A percentile compares a stretch with the other conserved stretches of the same genome.
phyloP scores from a whole-genome alignment of 2,329 filamentous ascomycete genomes.

The Exophiala lecanii-corni region DNA sequence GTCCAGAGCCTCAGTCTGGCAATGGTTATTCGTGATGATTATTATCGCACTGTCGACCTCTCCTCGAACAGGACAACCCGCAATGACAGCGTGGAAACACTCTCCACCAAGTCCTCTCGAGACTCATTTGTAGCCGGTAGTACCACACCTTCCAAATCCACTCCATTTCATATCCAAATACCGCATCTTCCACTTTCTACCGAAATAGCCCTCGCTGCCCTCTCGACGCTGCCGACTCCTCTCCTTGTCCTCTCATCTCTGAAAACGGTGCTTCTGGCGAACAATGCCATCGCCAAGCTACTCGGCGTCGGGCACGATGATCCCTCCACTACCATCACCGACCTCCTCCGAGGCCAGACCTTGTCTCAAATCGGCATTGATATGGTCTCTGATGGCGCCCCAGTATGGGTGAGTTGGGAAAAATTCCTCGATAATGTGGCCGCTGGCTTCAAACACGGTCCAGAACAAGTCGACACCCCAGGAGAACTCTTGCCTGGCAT shows the following conservation, averaged over 20 bases:
- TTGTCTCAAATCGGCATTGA: constrained; percentile 69
- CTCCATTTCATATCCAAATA: constrained; percentile 17
- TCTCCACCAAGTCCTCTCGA: too few species aligned
- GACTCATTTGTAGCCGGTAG: too few species aligned
- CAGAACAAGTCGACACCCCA: not conserved
- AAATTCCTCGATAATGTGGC: constrained; percentile 52
- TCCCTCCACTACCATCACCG: constrained; percentile 42
- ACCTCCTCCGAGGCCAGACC: constrained; percentile 60
- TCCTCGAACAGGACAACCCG: too few species aligned
- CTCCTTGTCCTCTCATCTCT: constrained; percentile 62
- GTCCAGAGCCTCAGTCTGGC: too few species aligned
- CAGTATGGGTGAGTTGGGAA: constrained; percentile 49
- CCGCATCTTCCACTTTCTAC: constrained; percentile 20
- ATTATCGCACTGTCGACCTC: too few species aligned
- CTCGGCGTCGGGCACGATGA: constrained; percentile 50
- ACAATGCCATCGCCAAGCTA: constrained; percentile 69
- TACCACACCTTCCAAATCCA: not conserved
- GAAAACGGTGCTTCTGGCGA: constrained; percentile 69
- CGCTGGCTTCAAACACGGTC: constrained; percentile 7
- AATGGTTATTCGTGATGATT: constrained; percentile 1
- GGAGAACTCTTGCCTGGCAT: constrained; percentile 7
- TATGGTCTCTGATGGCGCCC: constrained; percentile 62
- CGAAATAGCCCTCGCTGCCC: constrained; percentile 55
- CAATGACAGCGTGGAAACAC: too few species aligned
- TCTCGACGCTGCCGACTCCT: constrained; percentile 71